These are phyloP conservation scores for Leersia perrieri DNA, from an alignment of 176 grass and related monocot genomes.

Conservation along the genomic window DNA sequence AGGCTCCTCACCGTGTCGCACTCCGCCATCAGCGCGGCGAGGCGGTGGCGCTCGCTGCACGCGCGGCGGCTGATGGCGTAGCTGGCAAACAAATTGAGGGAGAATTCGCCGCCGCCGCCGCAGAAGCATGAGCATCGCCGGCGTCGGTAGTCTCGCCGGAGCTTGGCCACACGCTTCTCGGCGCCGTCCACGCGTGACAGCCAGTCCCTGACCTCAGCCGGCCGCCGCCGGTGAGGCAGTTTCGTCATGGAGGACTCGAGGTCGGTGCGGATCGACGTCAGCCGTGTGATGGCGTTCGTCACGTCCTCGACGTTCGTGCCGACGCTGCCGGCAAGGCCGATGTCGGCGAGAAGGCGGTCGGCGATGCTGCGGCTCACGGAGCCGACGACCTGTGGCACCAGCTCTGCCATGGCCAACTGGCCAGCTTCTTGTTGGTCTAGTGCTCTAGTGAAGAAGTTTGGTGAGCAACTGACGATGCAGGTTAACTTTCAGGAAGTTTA, in stretches of 20 bases:
- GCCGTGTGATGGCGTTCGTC: neutral
- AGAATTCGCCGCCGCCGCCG: neutral
- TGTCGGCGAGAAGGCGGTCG: neutral
- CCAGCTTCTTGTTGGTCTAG: neutral
- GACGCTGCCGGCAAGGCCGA: neutral
- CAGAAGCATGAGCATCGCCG: neutral
- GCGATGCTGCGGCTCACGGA: neutral
- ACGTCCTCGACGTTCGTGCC: neutral
- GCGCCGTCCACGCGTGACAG: neutral
- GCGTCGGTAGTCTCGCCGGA: neutral
- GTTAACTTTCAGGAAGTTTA: neutral
- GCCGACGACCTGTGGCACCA: neutral
- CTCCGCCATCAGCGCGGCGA: neutral
- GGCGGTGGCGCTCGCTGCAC: neutral
- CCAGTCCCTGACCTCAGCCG: neutral
- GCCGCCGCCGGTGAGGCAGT: neutral
- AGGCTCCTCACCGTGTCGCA: neutral
- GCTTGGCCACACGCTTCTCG: neutral
- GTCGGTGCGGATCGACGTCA: neutral
- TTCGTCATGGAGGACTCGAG: neutral
- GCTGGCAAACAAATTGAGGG: neutral
- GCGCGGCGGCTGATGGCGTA: neutral
- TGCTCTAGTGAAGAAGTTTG: neutral
- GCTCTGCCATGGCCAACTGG: neutral
- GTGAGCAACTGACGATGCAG: neutral